Evolutionary conservation across 805 yeast species (phyloP).

Genomic region (Lipomyces orientalis): DNA sequence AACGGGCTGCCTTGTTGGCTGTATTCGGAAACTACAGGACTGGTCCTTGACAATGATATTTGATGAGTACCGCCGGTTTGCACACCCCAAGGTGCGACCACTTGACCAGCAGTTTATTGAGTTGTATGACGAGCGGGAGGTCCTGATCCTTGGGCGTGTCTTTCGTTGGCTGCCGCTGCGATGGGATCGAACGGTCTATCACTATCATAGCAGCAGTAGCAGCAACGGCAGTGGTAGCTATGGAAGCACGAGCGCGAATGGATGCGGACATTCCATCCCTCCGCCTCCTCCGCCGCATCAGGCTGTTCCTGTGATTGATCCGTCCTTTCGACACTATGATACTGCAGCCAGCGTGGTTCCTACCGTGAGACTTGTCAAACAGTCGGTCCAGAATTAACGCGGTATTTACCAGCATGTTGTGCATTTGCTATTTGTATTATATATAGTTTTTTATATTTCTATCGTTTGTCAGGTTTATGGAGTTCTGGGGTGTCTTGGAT

Average conservation of each 20-base stretch:
- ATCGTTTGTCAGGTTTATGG: not conserved
- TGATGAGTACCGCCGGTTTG: conserved; percentile 93
- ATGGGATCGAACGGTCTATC: not conserved
- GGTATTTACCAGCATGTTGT: not conserved
- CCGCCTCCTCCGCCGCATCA: not conserved
- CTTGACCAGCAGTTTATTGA: conserved; percentile 96
- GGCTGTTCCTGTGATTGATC: not conserved
- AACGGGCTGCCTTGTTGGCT: conserved; percentile 95
- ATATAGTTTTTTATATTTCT: not conserved
- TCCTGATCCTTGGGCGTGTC: conserved; percentile 29
- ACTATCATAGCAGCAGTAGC: not conserved
- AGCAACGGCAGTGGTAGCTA: not conserved
- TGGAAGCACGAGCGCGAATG: not conserved
- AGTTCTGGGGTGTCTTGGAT: not conserved
- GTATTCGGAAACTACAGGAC: conserved; percentile 81
- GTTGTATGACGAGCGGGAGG: conserved; percentile 60
- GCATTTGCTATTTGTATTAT: not conserved
- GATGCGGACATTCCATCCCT: not conserved
- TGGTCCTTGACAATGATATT: conserved; percentile 95
- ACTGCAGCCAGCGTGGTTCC: not conserved
- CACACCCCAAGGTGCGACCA: conserved; percentile 93
- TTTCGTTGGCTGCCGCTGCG: conserved; percentile 31
- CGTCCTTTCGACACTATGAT: not conserved
- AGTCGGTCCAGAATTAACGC: not conserved
- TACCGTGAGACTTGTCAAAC: not conserved